A percentile compares a stretch with the other conserved stretches of the same genome.
Evolutionary conservation across 257 asterid genomes (phyloP).

Genomic region (Striga asiatica): DNA sequence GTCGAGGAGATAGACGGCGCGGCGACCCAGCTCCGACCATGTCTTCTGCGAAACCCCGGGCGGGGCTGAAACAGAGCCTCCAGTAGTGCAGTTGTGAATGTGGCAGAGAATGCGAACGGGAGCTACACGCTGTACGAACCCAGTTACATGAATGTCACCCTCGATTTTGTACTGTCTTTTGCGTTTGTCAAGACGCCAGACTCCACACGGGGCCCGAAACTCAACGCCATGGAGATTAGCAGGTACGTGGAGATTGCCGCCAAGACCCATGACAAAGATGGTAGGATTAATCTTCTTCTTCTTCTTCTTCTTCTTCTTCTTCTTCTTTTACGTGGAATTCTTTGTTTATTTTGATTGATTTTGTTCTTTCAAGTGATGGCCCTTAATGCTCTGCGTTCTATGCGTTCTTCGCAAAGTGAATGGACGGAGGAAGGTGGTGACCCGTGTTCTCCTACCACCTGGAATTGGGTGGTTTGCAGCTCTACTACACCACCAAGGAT

Average conservation of each 20-base stretch:
- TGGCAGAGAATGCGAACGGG: conserved; percentile 92
- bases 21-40: no score
- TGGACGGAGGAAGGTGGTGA: conserved; percentile 62
- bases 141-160: conserved; percentile 80
- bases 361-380: conserved; percentile 55
- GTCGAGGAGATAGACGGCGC: no score
- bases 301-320: background rate
- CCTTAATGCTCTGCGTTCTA: conserved; percentile 42
- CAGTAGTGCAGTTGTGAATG: conserved; percentile 88
- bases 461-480: conserved; percentile 91
- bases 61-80: no score
- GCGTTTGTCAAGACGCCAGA: conserved; percentile 64
- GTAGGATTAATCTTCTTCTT: conserved; percentile 30
- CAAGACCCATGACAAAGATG: conserved; percentile 64
- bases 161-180: conserved; percentile 74
- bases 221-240: conserved; percentile 84
- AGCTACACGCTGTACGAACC: conserved; percentile 86
- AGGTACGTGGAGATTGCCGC: conserved; percentile 59
- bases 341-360: conserved; percentile 16
- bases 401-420: conserved; percentile 36
- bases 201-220: conserved; percentile 69
- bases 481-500: conserved; percentile 66
- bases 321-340: conserved; percentile 9
- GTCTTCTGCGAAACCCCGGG: no score
- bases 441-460: conserved; percentile 71